Evolutionary conservation across 2,329 filamentous ascomycete species (phyloP).

Genomic region (Diaporthe citrichinensis): DNA sequence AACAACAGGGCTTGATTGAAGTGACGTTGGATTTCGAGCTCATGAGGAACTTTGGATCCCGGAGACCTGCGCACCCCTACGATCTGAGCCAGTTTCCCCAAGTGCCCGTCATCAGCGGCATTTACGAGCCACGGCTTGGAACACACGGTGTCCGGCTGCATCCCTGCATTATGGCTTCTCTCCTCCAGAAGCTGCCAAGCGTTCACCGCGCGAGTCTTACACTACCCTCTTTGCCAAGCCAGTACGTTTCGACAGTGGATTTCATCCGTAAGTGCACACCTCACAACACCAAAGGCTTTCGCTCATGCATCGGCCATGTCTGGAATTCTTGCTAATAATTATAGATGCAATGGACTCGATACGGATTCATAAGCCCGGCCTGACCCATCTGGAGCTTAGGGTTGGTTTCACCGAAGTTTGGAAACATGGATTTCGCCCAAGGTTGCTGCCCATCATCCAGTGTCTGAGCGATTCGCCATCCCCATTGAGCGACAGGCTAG

Average conservation of each 20-base stretch:
- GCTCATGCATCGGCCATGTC: no score
- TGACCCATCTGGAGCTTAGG: background rate
- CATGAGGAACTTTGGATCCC: background rate
- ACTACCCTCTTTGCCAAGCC: background rate
- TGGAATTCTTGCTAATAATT: background rate
- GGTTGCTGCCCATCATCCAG: background rate
- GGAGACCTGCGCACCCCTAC: no score
- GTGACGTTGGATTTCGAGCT: background rate
- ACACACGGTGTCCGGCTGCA: no score
- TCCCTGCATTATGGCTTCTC: background rate
- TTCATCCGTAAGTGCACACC: background rate
- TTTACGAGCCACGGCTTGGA: no score
- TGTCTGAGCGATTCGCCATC: background rate
- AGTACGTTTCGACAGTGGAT: background rate
- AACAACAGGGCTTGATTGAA: background rate
- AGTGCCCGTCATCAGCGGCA: background rate
- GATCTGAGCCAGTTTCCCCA: background rate
- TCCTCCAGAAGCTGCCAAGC: background rate
- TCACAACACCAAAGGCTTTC: background rate
- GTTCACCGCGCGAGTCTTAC: background rate
- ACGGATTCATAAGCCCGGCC: background rate
- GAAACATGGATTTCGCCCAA: no score
- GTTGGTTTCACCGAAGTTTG: background rate
- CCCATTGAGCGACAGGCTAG: background rate
- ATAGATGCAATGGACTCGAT: background rate